phyloP scores from a whole-genome alignment of 495 filamentous ascomycete species.

The Amniculicola lignicola region DNA sequence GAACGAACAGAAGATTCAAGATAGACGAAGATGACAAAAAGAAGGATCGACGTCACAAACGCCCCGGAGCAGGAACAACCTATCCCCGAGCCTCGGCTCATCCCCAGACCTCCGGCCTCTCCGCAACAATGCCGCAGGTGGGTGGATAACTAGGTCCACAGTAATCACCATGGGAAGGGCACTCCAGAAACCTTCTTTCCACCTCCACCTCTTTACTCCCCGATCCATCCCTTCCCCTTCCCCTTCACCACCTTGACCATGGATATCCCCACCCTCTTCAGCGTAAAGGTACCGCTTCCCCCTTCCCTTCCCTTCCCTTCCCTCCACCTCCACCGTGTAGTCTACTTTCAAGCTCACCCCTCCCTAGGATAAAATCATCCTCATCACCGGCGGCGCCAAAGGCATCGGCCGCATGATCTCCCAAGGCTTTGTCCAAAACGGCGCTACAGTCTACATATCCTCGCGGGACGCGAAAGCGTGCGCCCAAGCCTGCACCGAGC shows the following conservation, averaged over 20 bases:
- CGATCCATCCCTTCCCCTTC: background rate
- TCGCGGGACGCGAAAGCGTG: conserved; percentile 65
- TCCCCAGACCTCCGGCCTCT: conserved; percentile 11
- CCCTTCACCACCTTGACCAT: conserved; percentile 8
- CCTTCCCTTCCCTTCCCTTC: background rate
- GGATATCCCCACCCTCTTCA: conserved; percentile 35
- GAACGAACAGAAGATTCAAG: too few species aligned
- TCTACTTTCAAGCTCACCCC: background rate
- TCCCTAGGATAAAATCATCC: conserved; percentile 37
- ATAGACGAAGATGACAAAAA: too few species aligned
- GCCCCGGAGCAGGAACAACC: conserved; percentile 22
- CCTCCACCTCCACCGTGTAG: background rate
- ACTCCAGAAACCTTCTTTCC: background rate
- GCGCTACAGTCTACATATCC: conserved; percentile 66
- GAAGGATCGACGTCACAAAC: too few species aligned
- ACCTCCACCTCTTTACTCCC: background rate
- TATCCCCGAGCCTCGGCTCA: conserved; percentile 31
- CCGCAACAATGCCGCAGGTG: too few species aligned
- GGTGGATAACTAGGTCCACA: too few species aligned
- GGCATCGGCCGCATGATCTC: conserved; percentile 42
- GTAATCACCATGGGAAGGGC: background rate
- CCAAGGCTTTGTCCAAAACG: conserved; percentile 37
- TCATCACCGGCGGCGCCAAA: conserved; percentile 41
- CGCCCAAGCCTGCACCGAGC: conserved; percentile 55
- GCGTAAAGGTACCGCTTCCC: conserved; percentile 31